Evolutionary conservation across 371 early-diverging fungal genomes (phyloP).

Genomic region (Encephalitozoon hellem): DNA sequence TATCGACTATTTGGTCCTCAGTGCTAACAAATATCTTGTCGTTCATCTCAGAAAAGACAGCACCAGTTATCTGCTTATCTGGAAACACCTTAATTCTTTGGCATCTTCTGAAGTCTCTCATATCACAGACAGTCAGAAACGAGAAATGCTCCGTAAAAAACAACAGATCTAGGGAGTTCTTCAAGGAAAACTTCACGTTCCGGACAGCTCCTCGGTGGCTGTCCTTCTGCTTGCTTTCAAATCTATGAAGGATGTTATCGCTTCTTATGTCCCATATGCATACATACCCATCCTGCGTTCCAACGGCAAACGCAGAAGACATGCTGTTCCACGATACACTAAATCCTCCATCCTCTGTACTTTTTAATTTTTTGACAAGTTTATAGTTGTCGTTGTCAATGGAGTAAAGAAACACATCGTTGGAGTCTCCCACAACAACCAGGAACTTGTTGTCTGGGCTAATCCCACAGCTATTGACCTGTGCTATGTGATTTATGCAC

Average conservation of each 20-base stretch:
- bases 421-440: slow-evolving; percentile 74
- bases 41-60: slow-evolving; percentile 45
- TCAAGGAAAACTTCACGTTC: slow-evolving; percentile 56
- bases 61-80: slow-evolving; percentile 54
- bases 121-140: slow-evolving; percentile 54
- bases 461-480: slow-evolving; percentile 64
- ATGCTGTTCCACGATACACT: slow-evolving; percentile 71
- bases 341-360: slow-evolving; percentile 65
- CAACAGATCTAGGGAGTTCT: slow-evolving; percentile 52
- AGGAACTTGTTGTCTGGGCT: slow-evolving; percentile 72
- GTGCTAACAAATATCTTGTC: slow-evolving; percentile 47
- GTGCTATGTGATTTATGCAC: slow-evolving; percentile 61
- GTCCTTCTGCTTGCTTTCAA: slow-evolving; percentile 45
- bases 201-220: slow-evolving; percentile 54
- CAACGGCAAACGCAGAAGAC: slow-evolving; percentile 69
- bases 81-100: slow-evolving; percentile 45
- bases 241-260: slow-evolving; percentile 20
- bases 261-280: slow-evolving; percentile 66
- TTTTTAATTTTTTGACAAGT: slow-evolving; percentile 65
- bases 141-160: slow-evolving; percentile 59
- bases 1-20: slow-evolving; percentile 17
- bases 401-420: slow-evolving; percentile 70
- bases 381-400: slow-evolving; percentile 65
- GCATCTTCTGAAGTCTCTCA: slow-evolving; percentile 42
- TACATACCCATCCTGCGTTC: slow-evolving; percentile 70